Percentiles rank a stretch among this genome's conserved stretches.
Evolutionary conservation across 331 rosid genomes (phyloP).

Genomic region (Saraca asoca): DNA sequence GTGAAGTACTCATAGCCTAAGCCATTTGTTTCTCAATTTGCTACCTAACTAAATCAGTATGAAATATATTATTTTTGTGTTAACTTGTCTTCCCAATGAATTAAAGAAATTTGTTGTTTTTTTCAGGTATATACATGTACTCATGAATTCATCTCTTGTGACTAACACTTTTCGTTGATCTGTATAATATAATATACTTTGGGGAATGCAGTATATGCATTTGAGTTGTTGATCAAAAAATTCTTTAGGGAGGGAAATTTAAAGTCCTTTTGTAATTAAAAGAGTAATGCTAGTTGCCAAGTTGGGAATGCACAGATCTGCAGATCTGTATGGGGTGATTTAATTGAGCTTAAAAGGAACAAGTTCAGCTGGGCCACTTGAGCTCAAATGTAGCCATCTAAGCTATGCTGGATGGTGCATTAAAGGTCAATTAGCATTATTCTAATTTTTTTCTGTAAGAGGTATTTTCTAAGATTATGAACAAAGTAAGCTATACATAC

Average conservation of each 20-base stretch:
- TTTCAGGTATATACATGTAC: no score
- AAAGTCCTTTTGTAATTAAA: neutral
- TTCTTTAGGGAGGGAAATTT: neutral
- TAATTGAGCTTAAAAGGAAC: no score
- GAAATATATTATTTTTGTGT: neutral
- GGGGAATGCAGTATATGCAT: conserved; percentile 4
- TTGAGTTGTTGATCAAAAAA: conserved; percentile 23
- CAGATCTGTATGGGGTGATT: no score
- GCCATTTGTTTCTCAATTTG: conserved; percentile 14
- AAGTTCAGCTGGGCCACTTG: no score
- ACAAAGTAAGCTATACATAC: no score
- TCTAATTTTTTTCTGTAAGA: no score
- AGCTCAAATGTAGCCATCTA: no score
- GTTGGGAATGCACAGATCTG: no score
- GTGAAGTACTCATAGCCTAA: conserved; percentile 1
- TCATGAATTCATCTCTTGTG: no score
- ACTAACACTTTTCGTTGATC: neutral
- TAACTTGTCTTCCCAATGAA: neutral
- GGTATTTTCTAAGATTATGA: no score
- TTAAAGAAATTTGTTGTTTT: neutral
- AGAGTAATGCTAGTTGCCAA: neutral
- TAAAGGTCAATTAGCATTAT: no score
- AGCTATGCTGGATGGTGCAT: no score
- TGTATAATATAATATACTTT: conserved; percentile 1
- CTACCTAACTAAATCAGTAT: conserved; percentile 17